Percentiles rank a stretch among this genome's conserved stretches.
phyloP scores from a whole-genome alignment of 2,329 filamentous ascomycete genomes.

The Monilinia vaccinii-corymbosi region DNA sequence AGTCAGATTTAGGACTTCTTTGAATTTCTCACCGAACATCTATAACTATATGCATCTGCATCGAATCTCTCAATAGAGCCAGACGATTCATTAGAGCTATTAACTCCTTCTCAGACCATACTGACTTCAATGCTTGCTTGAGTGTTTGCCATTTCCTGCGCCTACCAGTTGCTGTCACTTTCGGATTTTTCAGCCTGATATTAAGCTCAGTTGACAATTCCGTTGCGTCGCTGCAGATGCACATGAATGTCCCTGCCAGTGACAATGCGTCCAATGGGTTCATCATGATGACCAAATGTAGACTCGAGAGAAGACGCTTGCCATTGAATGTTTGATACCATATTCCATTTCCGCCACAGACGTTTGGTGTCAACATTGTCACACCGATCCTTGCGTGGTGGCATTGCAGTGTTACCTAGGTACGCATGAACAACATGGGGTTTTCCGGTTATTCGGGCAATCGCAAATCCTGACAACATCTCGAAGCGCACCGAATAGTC shows the following conservation, averaged over 20 bases:
- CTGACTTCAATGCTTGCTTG: slow-evolving; percentile 1
- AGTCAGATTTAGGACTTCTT: too few species aligned
- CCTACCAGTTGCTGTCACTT: not conserved
- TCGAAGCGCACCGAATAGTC: not conserved
- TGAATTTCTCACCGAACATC: not conserved
- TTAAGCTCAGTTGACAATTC: not conserved
- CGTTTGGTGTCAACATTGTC: too few species aligned
- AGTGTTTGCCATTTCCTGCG: not conserved
- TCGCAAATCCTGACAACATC: not conserved
- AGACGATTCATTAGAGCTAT: not conserved
- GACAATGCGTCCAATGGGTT: slow-evolving; percentile 9
- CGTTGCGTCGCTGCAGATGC: not conserved
- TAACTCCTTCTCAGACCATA: not conserved
- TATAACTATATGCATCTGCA: slow-evolving; percentile 1
- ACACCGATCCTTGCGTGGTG: not conserved
- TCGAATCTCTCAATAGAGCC: not conserved
- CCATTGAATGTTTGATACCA: not conserved
- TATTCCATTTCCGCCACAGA: not conserved
- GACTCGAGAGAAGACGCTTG: not conserved
- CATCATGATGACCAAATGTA: not conserved
- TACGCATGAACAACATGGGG: not conserved
- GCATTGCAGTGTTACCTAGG: not conserved
- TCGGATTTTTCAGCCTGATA: not conserved
- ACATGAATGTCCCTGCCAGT: slow-evolving; percentile 4
- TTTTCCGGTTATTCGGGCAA: too few species aligned